Evolutionary conservation across 2,329 filamentous ascomycete species (phyloP).

Genomic region (Stagonosporopsis cucurbitacearum): DNA sequence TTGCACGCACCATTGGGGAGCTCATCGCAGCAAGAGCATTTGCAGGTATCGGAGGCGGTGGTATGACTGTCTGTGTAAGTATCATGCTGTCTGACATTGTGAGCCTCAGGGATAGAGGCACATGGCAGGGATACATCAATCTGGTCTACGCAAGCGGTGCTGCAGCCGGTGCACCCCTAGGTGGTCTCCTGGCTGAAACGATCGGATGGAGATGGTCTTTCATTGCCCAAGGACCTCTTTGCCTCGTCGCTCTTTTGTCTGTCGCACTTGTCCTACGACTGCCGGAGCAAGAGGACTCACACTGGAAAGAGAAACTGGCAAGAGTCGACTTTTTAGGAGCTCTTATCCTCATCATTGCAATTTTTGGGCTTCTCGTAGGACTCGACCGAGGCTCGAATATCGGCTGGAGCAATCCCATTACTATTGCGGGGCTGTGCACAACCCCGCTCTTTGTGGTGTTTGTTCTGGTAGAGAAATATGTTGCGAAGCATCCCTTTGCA

Average conservation of each 20-base stretch:
- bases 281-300: conserved; percentile 62
- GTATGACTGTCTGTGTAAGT: conserved; percentile 72
- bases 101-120: conserved; percentile 70
- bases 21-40: conserved; percentile 70
- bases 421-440: conserved; percentile 63
- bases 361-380: conserved; percentile 70
- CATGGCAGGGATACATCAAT: conserved; percentile 78
- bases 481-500: conserved; percentile 75
- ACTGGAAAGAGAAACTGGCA: conserved; percentile 70
- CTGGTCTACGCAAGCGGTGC: conserved; percentile 74
- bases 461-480: conserved; percentile 69
- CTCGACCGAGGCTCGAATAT: conserved; percentile 77
- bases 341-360: conserved; percentile 67
- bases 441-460: conserved; percentile 71
- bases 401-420: conserved; percentile 67
- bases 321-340: conserved; percentile 79
- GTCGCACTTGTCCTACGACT: conserved; percentile 69
- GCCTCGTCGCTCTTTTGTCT: conserved; percentile 67
- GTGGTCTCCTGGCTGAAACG: conserved; percentile 72
- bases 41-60: conserved; percentile 71
- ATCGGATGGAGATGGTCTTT: conserved; percentile 83
- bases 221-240: conserved; percentile 72
- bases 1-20: conserved; percentile 68
- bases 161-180: conserved; percentile 72
- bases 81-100: conserved; percentile 76